Percentiles rank a stretch among this genome's conserved stretches.
Conservation (phyloP, 2,329 filamentous ascomycete species). For the Monilinia fructicola region DNA sequence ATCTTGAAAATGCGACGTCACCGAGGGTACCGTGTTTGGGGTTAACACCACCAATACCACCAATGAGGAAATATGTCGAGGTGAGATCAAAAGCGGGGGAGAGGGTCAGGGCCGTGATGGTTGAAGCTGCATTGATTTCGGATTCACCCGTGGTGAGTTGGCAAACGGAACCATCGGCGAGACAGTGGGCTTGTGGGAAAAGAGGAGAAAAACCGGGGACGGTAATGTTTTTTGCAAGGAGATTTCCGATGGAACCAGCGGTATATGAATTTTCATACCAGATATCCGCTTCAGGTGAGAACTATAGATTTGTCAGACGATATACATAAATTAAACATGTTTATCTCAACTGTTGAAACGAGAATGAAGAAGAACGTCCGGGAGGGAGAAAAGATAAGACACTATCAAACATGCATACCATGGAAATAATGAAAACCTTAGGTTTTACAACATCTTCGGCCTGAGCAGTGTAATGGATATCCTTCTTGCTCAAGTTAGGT, state of each 20-base stretch:
- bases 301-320: conserved; percentile 46
- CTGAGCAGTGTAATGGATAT: conserved; percentile 16
- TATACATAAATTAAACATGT: background rate
- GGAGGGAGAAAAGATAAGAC: background rate
- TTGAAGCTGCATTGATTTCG: conserved; percentile 73
- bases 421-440: conserved; percentile 62
- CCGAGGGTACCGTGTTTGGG: conserved; percentile 65
- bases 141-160: conserved; percentile 67
- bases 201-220: conserved; percentile 64
- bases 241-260: conserved; percentile 50
- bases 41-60: conserved; percentile 73
- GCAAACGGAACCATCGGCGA: conserved; percentile 59
- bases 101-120: conserved; percentile 62
- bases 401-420: conserved; percentile 47
- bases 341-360: background rate
- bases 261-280: conserved; percentile 57
- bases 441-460: conserved; percentile 40
- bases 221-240: conserved; percentile 57
- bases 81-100: conserved; percentile 63
- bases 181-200: conserved; percentile 66
- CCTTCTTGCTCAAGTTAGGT: conserved; percentile 10
- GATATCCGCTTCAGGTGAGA: conserved; percentile 58
- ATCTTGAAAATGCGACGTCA: conserved; percentile 66
- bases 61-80: conserved; percentile 68
- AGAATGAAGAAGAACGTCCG: background rate